Percentiles rank a stretch among this genome's conserved stretches.
phyloP scores from a whole-genome alignment of 257 asterid species.

The Cordia subcordata region DNA sequence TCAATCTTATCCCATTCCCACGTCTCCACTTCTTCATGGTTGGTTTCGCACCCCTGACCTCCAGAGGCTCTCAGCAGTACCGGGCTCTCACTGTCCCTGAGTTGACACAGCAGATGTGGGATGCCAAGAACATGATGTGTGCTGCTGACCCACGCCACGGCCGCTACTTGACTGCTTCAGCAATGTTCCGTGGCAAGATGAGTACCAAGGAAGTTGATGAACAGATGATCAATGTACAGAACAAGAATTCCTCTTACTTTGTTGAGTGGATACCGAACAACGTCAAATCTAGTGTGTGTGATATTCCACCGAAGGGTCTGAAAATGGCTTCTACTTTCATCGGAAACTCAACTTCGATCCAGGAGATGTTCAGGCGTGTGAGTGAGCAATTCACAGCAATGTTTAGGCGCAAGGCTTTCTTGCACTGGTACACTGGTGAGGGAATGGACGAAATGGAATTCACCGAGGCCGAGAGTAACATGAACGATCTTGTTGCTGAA shows the following conservation, averaged over 20 bases:
- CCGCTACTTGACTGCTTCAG: constrained; percentile 47
- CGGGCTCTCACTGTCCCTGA: constrained; percentile 50
- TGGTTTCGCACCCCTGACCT: constrained; percentile 48
- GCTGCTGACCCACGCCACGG: constrained; percentile 53
- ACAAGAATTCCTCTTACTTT: constrained; percentile 50
- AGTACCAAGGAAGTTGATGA: constrained; percentile 57
- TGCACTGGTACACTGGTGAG: constrained; percentile 23
- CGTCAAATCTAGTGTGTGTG: constrained; percentile 31
- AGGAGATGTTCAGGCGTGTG: constrained; percentile 25
- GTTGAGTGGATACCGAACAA: constrained; percentile 62
- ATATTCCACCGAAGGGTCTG: constrained; percentile 27
- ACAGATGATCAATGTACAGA: constrained; percentile 53
- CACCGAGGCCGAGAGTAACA: constrained; percentile 23
- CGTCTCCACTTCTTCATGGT: constrained; percentile 60
- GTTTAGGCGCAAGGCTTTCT: constrained; percentile 27
- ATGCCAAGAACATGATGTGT: constrained; percentile 58
- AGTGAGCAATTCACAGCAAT: constrained; percentile 25
- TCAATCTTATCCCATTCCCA: constrained; percentile 57
- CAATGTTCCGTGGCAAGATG: constrained; percentile 58
- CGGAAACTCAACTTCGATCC: constrained; percentile 24
- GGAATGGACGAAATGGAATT: constrained; percentile 24
- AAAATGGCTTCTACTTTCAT: constrained; percentile 25
- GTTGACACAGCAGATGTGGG: constrained; percentile 59
- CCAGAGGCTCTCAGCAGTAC: constrained; percentile 57
- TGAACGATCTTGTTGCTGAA: constrained; percentile 28